Base-by-base conservation (phyloP, 1,139 yeast species). In the Geotrichum aggregatum region DNA sequence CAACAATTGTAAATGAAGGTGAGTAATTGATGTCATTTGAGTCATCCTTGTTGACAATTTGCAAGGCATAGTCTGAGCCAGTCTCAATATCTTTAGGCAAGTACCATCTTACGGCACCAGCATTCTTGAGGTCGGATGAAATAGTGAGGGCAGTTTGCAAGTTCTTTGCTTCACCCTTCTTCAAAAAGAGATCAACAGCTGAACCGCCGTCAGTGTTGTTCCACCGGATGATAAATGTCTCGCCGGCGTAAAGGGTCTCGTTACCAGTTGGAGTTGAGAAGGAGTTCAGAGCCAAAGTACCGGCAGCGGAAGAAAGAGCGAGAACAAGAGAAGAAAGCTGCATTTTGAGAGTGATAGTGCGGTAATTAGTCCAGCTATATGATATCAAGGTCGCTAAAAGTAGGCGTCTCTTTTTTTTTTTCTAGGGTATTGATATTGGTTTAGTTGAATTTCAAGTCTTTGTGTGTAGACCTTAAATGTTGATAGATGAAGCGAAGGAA, bases 81-180 rank as follows among this genome's bases (percentile, higher is more conserved):
- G 66, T 53, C 36, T 54, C 50, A 41, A 70, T 47, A 39, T 61
- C 56, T 44, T 50, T 50, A 47, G 74, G 74, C 43, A 71, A 62
- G 44, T 58, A 54, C 74, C 74, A 71, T 54, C 63, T 59, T 46
- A 69, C 73, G 44, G 69, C 65, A 53, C 74, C 74, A 49, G 63
- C 62, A 66, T 71, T 71, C 50, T 61, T 53, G 46, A 69, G 57
- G 52, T 60, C 55, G 50, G 61, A 55, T 55, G 69, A 67, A 58
- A 71, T 67, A 52, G 70, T 66, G 52, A 69, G 58, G 14, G 67
- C 72, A 22, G 66, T 60, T 38, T 57, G 54, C 50, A 70, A 62
- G 60, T 68, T 58, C 56, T 55, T 50, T 34, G 71, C 51, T 41
- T 61, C 57, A n/a, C 74, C 74, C 55, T 66, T 47, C 56, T 59